Percentiles rank a stretch among this genome's conserved stretches.
Evolutionary conservation across 1,284 basidiomycete genomes (phyloP).

Genomic region (Erythrobasidium hasegawianum): DNA sequence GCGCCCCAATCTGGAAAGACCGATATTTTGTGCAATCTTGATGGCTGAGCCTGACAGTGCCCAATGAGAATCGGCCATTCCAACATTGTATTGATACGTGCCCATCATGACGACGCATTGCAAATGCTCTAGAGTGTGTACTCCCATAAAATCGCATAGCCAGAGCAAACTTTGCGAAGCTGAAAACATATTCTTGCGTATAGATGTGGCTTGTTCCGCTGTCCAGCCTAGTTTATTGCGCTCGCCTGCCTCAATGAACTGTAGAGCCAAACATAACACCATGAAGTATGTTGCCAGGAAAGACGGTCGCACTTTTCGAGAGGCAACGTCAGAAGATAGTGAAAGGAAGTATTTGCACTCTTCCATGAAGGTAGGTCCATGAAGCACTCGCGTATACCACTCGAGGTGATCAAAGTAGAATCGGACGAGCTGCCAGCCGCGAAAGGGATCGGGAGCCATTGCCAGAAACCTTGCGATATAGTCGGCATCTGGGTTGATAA

Average conservation of each 20-base stretch:
- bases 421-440: constrained; percentile 38
- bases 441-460: constrained; percentile 30
- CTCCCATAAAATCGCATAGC: constrained; percentile 45
- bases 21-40: constrained; percentile 42
- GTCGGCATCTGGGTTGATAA: constrained; percentile 18
- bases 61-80: constrained; percentile 45
- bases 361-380: constrained; percentile 28
- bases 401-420: constrained; percentile 46
- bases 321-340: constrained; percentile 37
- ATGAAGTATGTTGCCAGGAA: constrained; percentile 45
- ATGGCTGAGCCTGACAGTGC: constrained; percentile 45
- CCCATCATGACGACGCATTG: constrained; percentile 45
- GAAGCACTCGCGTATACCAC: constrained; percentile 42
- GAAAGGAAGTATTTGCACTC: constrained; percentile 38
- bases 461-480: constrained; percentile 20
- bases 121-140: constrained; percentile 45
- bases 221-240: constrained; percentile 36
- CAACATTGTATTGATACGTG: constrained; percentile 47
- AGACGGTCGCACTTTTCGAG: constrained; percentile 40
- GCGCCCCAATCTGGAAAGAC: constrained; percentile 31
- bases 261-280: constrained; percentile 45
- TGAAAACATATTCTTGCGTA: constrained; percentile 43
- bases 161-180: constrained; percentile 45
- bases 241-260: constrained; percentile 41
- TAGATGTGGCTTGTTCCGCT: constrained; percentile 36